Conservation (phyloP, 179 eudicot species). For the Gypsophila paniculata region DNA sequence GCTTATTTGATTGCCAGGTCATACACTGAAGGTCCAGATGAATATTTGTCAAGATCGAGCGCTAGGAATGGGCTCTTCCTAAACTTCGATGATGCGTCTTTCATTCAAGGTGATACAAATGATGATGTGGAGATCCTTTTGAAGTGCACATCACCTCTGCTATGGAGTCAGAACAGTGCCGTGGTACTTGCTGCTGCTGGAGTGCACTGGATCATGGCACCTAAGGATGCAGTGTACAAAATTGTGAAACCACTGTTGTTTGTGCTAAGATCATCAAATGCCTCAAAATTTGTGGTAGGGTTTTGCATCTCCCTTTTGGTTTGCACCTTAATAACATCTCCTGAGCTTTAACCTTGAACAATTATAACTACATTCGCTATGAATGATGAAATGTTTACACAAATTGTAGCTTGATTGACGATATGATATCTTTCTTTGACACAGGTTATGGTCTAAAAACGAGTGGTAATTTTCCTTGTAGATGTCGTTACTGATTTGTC, state of each 20-base stretch:
- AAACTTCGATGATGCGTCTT: slow-evolving; percentile 39
- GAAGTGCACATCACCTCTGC: slow-evolving; percentile 79
- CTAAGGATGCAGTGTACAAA: slow-evolving; percentile 57
- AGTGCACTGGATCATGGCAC: slow-evolving; percentile 98
- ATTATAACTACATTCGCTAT: not conserved
- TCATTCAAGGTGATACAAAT: slow-evolving; percentile 62
- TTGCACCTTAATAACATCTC: slow-evolving; percentile 2
- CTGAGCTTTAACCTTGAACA: slow-evolving; percentile 5
- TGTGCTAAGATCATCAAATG: slow-evolving; percentile 74
- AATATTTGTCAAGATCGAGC: slow-evolving; percentile 62
- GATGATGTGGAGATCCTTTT: slow-evolving; percentile 80
- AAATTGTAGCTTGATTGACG: not conserved
- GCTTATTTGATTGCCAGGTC: slow-evolving; percentile 56
- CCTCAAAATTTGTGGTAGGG: slow-evolving; percentile 85
- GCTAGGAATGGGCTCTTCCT: slow-evolving; percentile 24
- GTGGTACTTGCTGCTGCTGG: slow-evolving; percentile 98
- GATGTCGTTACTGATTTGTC: slow-evolving; percentile 19
- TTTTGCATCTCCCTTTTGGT: slow-evolving; percentile 16
- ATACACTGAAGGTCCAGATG: slow-evolving; percentile 90
- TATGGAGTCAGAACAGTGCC: slow-evolving; percentile 98
- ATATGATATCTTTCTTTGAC: slow-evolving; percentile 3
- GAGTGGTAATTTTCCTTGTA: not conserved
- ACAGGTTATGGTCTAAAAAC: not conserved
- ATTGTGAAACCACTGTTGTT: slow-evolving; percentile 90
- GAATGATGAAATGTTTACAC: not conserved